A percentile compares a stretch with the other conserved stretches of the same genome.
These are phyloP conservation scores for Uronychia setigera DNA, from an alignment of 73 alveolate species.

Conservation along the genomic window DNA sequence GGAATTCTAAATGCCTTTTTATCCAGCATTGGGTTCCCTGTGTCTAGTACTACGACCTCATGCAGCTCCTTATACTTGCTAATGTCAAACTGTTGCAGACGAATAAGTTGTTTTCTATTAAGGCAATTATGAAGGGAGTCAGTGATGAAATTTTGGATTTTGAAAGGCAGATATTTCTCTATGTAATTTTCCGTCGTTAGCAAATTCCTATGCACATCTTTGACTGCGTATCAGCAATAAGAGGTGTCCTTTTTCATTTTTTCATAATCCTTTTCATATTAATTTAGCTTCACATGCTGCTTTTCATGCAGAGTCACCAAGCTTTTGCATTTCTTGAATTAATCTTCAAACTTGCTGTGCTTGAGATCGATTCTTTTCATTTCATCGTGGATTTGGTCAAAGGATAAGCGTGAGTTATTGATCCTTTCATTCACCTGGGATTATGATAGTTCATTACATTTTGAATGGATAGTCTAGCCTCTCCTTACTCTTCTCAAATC, in stretches of 20 bases:
- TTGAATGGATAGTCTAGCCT: slow-evolving; percentile 15
- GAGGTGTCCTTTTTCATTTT: slow-evolving; percentile 12
- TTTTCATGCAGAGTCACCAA: background rate
- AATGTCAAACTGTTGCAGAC: slow-evolving; percentile 12
- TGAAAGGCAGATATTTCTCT: slow-evolving; percentile 47
- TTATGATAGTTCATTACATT: background rate
- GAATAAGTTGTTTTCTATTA: slow-evolving; percentile 11
- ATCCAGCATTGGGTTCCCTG: slow-evolving; percentile 19
- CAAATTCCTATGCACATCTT: slow-evolving; percentile 24
- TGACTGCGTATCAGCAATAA: slow-evolving; percentile 14
- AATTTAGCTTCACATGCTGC: slow-evolving; percentile 1
- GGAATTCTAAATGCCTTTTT: background rate
- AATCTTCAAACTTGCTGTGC: slow-evolving; percentile 5
- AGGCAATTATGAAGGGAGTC: slow-evolving; percentile 12
- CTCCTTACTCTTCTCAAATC: background rate
- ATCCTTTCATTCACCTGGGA: background rate
- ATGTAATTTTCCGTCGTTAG: slow-evolving; percentile 31
- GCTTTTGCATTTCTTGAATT: background rate
- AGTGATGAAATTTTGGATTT: slow-evolving; percentile 5
- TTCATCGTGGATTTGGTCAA: slow-evolving; percentile 9
- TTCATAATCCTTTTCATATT: slow-evolving; percentile 6
- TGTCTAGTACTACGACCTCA: slow-evolving; percentile 7
- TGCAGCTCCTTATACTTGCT: slow-evolving; percentile 27
- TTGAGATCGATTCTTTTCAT: slow-evolving; percentile 13
- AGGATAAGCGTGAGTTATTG: slow-evolving; percentile 7